These are phyloP conservation scores for Thelonectria discophora DNA, from an alignment of 2,329 filamentous ascomycete genomes.

Conservation along the genomic window DNA sequence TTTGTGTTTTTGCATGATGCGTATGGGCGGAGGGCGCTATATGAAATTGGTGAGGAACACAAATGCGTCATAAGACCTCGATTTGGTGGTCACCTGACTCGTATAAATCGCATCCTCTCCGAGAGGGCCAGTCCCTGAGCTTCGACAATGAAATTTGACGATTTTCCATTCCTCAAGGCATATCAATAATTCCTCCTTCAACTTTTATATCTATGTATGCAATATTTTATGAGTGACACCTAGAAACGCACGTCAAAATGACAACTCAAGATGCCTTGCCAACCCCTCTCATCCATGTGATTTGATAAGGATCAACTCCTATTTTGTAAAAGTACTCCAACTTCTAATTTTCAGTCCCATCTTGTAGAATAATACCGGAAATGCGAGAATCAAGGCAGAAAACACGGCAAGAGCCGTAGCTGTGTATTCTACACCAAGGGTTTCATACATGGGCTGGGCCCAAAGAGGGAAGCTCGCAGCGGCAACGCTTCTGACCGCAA, in stretches of 20 bases:
- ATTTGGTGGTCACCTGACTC: too few species aligned
- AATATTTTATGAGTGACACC: too few species aligned
- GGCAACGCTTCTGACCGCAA: conserved; percentile 6
- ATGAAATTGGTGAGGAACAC: too few species aligned
- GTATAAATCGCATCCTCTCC: too few species aligned
- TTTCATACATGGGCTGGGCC: conserved; percentile 15
- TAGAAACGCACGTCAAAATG: too few species aligned
- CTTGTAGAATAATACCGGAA: conserved; percentile 11
- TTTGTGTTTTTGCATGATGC: not conserved
- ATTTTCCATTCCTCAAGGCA: too few species aligned
- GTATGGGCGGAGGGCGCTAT: not conserved
- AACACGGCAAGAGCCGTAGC: conserved; percentile 5
- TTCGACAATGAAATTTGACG: too few species aligned
- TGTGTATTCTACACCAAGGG: conserved; percentile 7
- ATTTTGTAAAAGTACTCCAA: conserved; percentile 12
- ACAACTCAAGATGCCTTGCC: not conserved
- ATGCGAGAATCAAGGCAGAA: conserved; percentile 1
- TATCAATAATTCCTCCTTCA: too few species aligned
- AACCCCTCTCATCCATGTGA: not conserved
- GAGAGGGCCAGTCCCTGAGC: too few species aligned
- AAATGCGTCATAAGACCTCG: too few species aligned
- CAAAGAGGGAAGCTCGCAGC: conserved; percentile 13
- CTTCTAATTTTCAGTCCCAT: conserved; percentile 10
- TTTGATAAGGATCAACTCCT: not conserved
- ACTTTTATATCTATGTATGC: too few species aligned